Base-by-base conservation (phyloP, 495 filamentous ascomycete genomes). In the Aspergillus baeticus region DNA sequence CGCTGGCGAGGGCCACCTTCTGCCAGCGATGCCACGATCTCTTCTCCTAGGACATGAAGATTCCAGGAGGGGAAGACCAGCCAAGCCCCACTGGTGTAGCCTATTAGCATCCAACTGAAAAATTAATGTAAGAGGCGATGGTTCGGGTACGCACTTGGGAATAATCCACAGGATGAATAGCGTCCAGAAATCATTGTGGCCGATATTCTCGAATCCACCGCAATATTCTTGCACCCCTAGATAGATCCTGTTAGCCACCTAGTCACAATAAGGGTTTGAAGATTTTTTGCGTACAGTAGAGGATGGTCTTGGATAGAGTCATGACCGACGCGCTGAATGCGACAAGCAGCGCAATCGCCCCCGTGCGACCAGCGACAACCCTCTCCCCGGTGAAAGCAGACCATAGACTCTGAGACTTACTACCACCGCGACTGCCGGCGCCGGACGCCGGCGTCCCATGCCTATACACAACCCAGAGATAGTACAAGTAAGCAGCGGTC, bases 261-360 rank as follows among this genome's bases (percentile, higher is more conserved):
- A 5, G 2, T 42, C 18, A 13, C 33, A 5, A 21, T 33, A 23
- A 1, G n/a, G n/a, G n/a, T n/a, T 39, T 48, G 31, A 42, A 34
- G 41, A 43, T 10, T 11, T 31, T 36, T 59, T 51, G 78, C 86
- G 78, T 64, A 92, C 91, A 87, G 64, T 96, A 98, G 14, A 98
- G 71, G 51, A 89, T 63, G 14, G 92, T 96, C 83, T 96, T 96
- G 71, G 85, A 87, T 1, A 94, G 62, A 2, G 93, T 96, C 87
- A 94, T 88, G 3, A 91, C 76, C 6, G 84, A 84, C 1, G 85
- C 80, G 29, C 78, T 77, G 59, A 87, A 93, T 5, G 80, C 89
- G 20, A 89, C 60, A 51, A 96, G 56, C 34, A 87, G 77, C 2
- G 90, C 87, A 44, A 78, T 60, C 0, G 80, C 88, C 3, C 83